Conservation (phyloP, 2,329 filamentous ascomycete species). For the Westerdykella sp. region DNA sequence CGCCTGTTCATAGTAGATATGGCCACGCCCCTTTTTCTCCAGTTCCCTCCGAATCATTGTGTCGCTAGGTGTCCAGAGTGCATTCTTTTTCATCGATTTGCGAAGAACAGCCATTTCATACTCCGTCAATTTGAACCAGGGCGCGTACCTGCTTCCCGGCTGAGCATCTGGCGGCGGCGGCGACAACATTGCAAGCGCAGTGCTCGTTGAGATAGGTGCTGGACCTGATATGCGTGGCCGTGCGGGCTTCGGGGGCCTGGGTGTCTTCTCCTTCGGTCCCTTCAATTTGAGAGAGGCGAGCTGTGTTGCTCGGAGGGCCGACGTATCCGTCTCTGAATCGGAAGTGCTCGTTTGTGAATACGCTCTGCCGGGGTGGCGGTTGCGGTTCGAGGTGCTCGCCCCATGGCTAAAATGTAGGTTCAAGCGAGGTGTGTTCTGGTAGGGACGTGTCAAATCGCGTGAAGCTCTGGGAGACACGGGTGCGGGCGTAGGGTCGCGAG, state of each 20-base stretch:
- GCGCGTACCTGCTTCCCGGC: slow-evolving; percentile 54
- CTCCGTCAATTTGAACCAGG: slow-evolving; percentile 60
- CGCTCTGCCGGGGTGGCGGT: slow-evolving; percentile 14
- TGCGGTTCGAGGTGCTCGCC: slow-evolving; percentile 13
- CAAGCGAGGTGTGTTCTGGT: slow-evolving; percentile 22
- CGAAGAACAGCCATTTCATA: slow-evolving; percentile 65
- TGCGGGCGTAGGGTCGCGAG: slow-evolving; percentile 53
- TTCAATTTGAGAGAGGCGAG: slow-evolving; percentile 13
- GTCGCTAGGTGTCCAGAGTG: slow-evolving; percentile 75
- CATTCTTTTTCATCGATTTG: slow-evolving; percentile 89
- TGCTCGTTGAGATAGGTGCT: slow-evolving; percentile 55
- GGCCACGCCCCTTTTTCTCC: slow-evolving; percentile 58
- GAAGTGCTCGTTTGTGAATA: slow-evolving; percentile 13
- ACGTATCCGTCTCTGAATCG: slow-evolving; percentile 13
- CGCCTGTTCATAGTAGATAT: slow-evolving; percentile 46
- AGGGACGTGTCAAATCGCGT: slow-evolving; percentile 28
- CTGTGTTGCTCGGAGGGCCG: background rate
- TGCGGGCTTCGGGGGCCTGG: slow-evolving; percentile 39
- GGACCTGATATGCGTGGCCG: slow-evolving; percentile 41
- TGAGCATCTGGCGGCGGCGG: slow-evolving; percentile 55
- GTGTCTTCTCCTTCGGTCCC: slow-evolving; percentile 23
- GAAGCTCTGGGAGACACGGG: slow-evolving; percentile 41
- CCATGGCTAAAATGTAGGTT: slow-evolving; percentile 25
- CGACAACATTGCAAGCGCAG: slow-evolving; percentile 53
- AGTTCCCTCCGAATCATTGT: slow-evolving; percentile 81